These are phyloP conservation scores for Phytophthora ohioensis DNA, from an alignment of 352 stramenopile species.

Conservation along the genomic window DNA sequence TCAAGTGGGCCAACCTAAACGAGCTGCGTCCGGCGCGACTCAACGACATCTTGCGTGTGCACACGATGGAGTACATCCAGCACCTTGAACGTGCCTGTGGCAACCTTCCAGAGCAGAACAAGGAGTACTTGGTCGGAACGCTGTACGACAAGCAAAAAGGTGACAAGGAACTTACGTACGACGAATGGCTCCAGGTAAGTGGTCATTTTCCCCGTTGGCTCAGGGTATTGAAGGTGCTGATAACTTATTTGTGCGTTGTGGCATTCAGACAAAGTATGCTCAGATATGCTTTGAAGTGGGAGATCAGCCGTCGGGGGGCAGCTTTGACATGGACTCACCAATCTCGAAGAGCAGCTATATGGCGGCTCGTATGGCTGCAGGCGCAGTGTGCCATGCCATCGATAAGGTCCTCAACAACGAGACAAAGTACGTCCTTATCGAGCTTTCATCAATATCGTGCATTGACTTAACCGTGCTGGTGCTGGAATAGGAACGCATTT, in stretches of 20 bases:
- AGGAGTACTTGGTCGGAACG: slow-evolving; percentile 50
- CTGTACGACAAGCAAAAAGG: slow-evolving; percentile 42
- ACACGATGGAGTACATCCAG: slow-evolving; percentile 72
- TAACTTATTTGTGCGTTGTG: neutral
- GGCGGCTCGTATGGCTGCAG: slow-evolving; percentile 60
- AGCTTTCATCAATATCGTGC: neutral
- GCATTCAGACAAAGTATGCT: slow-evolving; percentile 49
- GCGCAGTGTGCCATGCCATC: slow-evolving; percentile 69
- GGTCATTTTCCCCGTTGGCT: neutral
- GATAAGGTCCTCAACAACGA: slow-evolving; percentile 69
- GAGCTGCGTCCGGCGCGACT: slow-evolving; percentile 60
- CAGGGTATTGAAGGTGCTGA: neutral
- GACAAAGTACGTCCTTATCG: slow-evolving; percentile 48
- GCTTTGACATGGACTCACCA: slow-evolving; percentile 71
- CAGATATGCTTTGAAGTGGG: slow-evolving; percentile 55
- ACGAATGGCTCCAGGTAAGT: slow-evolving; percentile 58
- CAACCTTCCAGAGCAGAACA: slow-evolving; percentile 56
- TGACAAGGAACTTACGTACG: slow-evolving; percentile 45
- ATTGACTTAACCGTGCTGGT: slow-evolving; percentile 1
- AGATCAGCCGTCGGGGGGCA: slow-evolving; percentile 56
- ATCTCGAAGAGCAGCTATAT: slow-evolving; percentile 72
- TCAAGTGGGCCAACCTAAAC: slow-evolving; percentile 68
- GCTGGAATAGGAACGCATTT: slow-evolving; percentile 61
- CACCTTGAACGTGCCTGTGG: slow-evolving; percentile 57
- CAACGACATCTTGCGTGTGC: slow-evolving; percentile 68